Base-by-base conservation (phyloP, 129 eudicot species). In the Saposhnikovia divaricata region DNA sequence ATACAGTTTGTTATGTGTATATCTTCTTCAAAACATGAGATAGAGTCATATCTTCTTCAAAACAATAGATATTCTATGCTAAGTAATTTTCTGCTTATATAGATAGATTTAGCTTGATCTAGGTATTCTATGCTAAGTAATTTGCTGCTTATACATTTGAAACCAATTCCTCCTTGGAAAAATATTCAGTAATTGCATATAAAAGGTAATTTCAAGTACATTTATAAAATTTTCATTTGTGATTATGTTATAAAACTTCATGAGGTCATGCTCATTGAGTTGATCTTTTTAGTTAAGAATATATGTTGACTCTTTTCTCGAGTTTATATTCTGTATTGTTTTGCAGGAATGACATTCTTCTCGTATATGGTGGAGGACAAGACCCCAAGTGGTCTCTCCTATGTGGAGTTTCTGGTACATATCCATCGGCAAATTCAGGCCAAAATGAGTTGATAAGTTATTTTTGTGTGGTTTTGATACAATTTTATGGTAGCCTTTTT, bases 301-400 rank as follows among this genome's bases (percentile, higher is more conserved):
- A 59, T 61, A 9, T n/a, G n/a, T 61, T 31, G 43, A 31, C 42
- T 63, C 59, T 27, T 21, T 76, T 23, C 37, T 66, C 11, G 28
- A 28, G 10, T 15, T 5, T 40, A 23, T 78, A 69, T 15, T 46
- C 50, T 66, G 71, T 65, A 39, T 42, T 45, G 59, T 46, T 45
- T 59, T 77, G 40, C 87, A 89, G 97, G 95, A 53, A 74, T 77
- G 84, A 39, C 82, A 71, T 90, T 89, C 84, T 86, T 85, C 75
- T 88, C 97, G 4, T 87, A 88, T 77, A 87, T 93, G 96, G 92
- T 91, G 77, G 98, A 93, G 87, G 98, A 93, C 85, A 93, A 93
- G 86, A 83, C 87, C 53, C 93, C 91, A 13, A 74, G 76, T 63
- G 98, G 98, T 43, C 91, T 87, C 65, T 93, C 98, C 37, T 93